These are phyloP conservation scores for Trichoderma koningii DNA, from an alignment of 2,329 filamentous ascomycete species.

Conservation along the genomic window DNA sequence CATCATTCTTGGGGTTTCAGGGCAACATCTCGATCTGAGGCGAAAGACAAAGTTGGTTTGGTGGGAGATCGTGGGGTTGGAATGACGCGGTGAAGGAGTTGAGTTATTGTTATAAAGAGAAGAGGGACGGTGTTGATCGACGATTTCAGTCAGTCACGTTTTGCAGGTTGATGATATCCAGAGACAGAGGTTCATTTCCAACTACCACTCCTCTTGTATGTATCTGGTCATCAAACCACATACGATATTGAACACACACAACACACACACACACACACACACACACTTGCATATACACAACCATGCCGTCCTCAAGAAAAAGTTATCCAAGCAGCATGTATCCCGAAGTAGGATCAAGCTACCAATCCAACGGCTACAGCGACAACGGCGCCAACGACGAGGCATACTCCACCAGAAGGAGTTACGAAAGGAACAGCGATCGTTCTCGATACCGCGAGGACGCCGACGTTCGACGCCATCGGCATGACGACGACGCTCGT, in stretches of 20 bases:
- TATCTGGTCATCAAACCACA: too few relatives aligned
- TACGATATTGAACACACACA: background rate
- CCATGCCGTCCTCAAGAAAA: constrained; percentile 13
- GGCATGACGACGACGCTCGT: background rate
- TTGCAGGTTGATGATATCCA: background rate
- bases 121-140: background rate
- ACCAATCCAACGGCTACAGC: background rate
- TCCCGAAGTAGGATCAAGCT: background rate
- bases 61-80: background rate
- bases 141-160: too few relatives aligned
- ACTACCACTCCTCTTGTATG: background rate
- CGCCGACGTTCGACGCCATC: background rate
- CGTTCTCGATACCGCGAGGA: background rate
- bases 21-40: background rate
- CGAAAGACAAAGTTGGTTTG: too few relatives aligned
- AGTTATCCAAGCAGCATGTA: constrained; percentile 1
- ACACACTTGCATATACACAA: background rate
- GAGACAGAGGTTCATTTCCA: background rate
- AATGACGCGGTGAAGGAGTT: background rate
- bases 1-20: background rate
- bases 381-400: background rate
- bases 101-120: too few relatives aligned
- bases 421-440: background rate
- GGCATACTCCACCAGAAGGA: background rate
- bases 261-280: background rate